Conservation (phyloP, 2,329 filamentous ascomycete genomes). For the Paraconiothyrium sp. region DNA sequence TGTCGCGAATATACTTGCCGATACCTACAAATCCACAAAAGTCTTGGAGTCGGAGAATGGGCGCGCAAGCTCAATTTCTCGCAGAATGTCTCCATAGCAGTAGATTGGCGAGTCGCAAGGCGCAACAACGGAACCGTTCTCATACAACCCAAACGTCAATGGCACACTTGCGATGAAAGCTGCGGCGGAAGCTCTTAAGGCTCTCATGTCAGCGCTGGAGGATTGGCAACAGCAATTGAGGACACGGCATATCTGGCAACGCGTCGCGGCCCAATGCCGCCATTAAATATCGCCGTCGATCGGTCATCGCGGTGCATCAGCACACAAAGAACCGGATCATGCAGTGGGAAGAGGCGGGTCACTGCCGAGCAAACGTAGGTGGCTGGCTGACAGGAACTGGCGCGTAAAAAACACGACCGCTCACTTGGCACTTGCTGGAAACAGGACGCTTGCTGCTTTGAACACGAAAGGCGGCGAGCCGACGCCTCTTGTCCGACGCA, state of each 20-base stretch:
- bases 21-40: constrained; percentile 65
- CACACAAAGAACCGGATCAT: constrained; percentile 14
- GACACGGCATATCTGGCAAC: background rate
- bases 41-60: constrained; percentile 76
- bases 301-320: constrained; percentile 10
- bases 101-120: constrained; percentile 75
- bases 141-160: constrained; percentile 60
- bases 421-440: constrained; percentile 10
- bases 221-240: constrained; percentile 6
- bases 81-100: constrained; percentile 71
- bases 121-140: constrained; percentile 68
- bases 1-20: constrained; percentile 3
- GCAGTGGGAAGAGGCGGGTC: constrained; percentile 7
- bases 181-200: constrained; percentile 24
- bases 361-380: constrained; percentile 8
- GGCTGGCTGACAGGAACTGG: constrained; percentile 10
- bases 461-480: constrained; percentile 5
- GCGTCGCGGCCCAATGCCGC: constrained; percentile 2
- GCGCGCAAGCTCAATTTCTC: constrained; percentile 68
- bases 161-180: constrained; percentile 31
- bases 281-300: constrained; percentile 3
- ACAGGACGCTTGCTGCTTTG: constrained; percentile 4
- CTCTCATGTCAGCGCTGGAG: constrained; percentile 17
- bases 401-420: constrained; percentile 4
- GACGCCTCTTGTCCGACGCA: constrained; percentile 13